phyloP scores from a whole-genome alignment of 257 asterid genomes.

The Verbena officinalis region DNA sequence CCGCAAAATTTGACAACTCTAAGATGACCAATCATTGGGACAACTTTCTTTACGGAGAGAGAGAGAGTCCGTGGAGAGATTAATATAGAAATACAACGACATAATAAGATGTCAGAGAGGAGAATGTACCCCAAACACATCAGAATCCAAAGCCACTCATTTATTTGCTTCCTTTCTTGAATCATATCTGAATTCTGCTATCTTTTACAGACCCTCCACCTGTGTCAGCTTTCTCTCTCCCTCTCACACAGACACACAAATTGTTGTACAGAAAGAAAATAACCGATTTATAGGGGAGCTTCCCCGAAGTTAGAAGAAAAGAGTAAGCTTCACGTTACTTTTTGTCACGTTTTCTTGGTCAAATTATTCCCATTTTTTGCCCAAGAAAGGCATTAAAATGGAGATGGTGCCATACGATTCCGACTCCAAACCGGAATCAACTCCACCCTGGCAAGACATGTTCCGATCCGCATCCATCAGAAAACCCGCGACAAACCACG shows the following conservation, averaged over 20 bases:
- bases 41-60: background rate
- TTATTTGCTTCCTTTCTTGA: background rate
- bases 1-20: background rate
- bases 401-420: conserved; percentile 62
- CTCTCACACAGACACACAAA: background rate
- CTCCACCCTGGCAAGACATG: conserved; percentile 93
- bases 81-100: background rate
- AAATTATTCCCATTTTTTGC: background rate
- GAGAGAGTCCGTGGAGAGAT: background rate
- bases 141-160: background rate
- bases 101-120: conserved; percentile 11
- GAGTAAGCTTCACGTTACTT: conserved; percentile 8
- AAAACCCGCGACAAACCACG: conserved; percentile 55
- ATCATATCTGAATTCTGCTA: background rate
- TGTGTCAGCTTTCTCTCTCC: conserved; percentile 3
- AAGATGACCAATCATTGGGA: conserved; percentile 27
- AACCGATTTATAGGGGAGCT: background rate
- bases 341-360: background rate
- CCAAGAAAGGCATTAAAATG: conserved; percentile 41
- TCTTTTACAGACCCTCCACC: background rate
- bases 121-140: conserved; percentile 21
- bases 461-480: conserved; percentile 90
- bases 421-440: conserved; percentile 59
- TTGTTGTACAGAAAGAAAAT: background rate
- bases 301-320: background rate